Base-by-base conservation (phyloP, 1,284 basidiomycete genomes). In the Rhodotorula sp. region DNA sequence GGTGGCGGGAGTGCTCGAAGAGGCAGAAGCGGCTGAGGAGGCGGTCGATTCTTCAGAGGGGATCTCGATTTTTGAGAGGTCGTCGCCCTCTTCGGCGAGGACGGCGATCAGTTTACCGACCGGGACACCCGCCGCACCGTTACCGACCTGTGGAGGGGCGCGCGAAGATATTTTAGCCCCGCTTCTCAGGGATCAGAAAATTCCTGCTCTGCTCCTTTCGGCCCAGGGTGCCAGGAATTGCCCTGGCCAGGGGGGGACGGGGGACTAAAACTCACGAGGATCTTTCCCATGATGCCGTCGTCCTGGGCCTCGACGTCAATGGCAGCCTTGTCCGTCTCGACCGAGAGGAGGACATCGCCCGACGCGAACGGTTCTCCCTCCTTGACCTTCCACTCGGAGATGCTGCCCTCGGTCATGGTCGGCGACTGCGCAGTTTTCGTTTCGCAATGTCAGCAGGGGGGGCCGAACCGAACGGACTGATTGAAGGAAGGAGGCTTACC, bases 281-380 rank as follows among this genome's bases (percentile, higher is more conserved):
- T 82, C 75, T 82, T 81, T 70, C 79, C 82, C 71, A 83, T 77
- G 21, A 82, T 72, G 47, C 82, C 82, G 68, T 83, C 82, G 45
- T 83, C 82, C 74, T 81, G 80, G 31, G 82, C 82, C 77, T 83
- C 81, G 49, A 82, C 81, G 63, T 83, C 82, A 74, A 83, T 81
- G 64, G 79, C 78, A 54, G 75, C 77, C 74, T 79, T 79, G 67
- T 79, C 79, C 10, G 78, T 79, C 64, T 78, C 77, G 69, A 79
- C 62, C 16, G 69, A 62, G 43, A 82, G 75, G 23, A 82, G 64
- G 23, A 82, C 78, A 61, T 80, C 80, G 14, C 81, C 81, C 0
- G 79, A 79, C 26, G 66, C 74, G 77, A 82, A 83, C 4, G 73
- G 62, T 43, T 81, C 77, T 43, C 82, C 82, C 62, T 81, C 80